Base-by-base conservation (phyloP, 345 rosid genomes). In the Lepidium aucheri region DNA sequence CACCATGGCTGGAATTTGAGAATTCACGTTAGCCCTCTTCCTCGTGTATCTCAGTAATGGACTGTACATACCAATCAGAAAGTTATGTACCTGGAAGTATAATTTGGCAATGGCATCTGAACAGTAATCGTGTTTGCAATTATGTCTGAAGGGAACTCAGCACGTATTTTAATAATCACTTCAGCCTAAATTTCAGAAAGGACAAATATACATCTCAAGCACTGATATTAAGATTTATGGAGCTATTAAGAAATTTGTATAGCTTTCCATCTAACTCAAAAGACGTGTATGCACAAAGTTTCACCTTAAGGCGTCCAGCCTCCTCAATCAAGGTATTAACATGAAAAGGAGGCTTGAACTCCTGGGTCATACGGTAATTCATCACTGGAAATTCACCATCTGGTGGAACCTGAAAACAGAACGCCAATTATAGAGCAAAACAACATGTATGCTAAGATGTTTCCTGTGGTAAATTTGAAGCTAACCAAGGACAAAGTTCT, bases 321-420 rank as follows among this genome's bases (percentile, higher is more conserved):
- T 94, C 96, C 85, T 94, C 97, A 73, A 90, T 84, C 86, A 91
- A 79, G 34, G 95, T 84, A 53, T 84, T 90, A 45, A 94, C 86
- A 44, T 88, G 96, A 45, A 94, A 94, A 34, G 99, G 99, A 75
- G 99, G 99, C 82, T 85, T 90, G 75, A 94, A 94, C 80, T 94
- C 97, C 79, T 94, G 97, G 46, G 99, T 90, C 95, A 90, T 85
- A 42, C 99, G 95, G 70, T 94, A 94, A 79, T 94, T 94, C 97
- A 91, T 94, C 59, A 94, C 99, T 50, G 99, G 96, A 72, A 94
- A 94, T 77, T 94, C 99, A 65, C 99, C 99, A 75, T 90, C 99
- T 30, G 99, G 96, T 13, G 99, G 96, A 50, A 94, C 88, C 99
- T 91, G 81, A 74, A 77, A 57, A 72, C 45, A 68, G 30, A 74